Conservation (phyloP, 495 filamentous ascomycete genomes). For the Cudoniella acicularis region DNA sequence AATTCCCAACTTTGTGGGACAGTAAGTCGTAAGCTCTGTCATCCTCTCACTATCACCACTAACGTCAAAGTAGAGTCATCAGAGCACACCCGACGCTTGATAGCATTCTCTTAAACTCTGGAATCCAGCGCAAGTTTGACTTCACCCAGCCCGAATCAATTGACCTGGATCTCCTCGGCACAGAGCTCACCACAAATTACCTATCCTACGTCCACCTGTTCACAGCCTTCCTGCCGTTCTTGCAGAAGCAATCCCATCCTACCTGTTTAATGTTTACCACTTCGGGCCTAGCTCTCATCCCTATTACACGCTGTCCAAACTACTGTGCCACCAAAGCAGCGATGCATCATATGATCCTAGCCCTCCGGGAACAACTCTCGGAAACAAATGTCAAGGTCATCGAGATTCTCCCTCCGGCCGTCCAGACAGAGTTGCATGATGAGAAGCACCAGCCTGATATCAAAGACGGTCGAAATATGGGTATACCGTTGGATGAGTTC, state of each 20-base stretch:
- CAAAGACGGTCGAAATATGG: conserved; percentile 33
- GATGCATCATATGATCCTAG: conserved; percentile 51
- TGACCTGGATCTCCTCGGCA: conserved; percentile 46
- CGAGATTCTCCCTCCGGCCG: conserved; percentile 63
- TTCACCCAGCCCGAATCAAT: conserved; percentile 56
- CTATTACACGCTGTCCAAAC: conserved; percentile 44
- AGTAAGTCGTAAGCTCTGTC: conserved; percentile 29
- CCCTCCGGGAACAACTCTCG: conserved; percentile 55
- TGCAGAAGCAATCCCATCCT: conserved; percentile 33
- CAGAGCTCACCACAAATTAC: conserved; percentile 68
- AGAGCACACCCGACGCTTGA: conserved; percentile 53
- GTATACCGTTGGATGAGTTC: conserved; percentile 61
- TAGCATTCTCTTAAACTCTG: conserved; percentile 53
- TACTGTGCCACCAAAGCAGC: conserved; percentile 61
- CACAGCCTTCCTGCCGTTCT: conserved; percentile 60
- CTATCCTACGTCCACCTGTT: conserved; percentile 57
- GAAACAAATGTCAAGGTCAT: conserved; percentile 51
- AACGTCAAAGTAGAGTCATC: conserved; percentile 41
- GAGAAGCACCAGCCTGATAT: conserved; percentile 43
- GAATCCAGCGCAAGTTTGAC: conserved; percentile 55
- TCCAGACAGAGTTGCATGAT: conserved; percentile 61
- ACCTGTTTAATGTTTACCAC: conserved; percentile 23
- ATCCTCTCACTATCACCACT: background rate
- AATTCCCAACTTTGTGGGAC: conserved; percentile 52
- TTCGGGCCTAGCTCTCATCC: conserved; percentile 53